phyloP scores from a whole-genome alignment of 192 early-diverging fungal genomes.

The Backusella tarrabulga region DNA sequence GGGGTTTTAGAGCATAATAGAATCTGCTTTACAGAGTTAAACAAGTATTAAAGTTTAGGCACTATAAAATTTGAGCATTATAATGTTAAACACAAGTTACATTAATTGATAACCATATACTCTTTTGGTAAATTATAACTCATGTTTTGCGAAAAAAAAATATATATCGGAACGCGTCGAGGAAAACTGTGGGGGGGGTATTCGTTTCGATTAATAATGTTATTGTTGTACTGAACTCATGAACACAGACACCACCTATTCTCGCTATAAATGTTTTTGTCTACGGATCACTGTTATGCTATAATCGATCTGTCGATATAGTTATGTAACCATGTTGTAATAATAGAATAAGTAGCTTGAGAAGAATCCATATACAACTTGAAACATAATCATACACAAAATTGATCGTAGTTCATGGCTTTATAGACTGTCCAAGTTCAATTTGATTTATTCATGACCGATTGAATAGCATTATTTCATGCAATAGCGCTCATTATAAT shows the following conservation, averaged over 20 bases:
- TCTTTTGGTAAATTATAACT: background rate
- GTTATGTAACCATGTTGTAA: background rate
- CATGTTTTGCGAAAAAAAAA: background rate
- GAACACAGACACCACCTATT: background rate
- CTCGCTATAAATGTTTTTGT: background rate
- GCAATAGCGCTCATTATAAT: background rate
- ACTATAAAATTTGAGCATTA: background rate
- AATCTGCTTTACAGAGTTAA: background rate
- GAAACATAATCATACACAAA: background rate
- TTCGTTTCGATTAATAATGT: background rate
- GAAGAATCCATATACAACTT: background rate
- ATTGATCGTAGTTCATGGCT: background rate
- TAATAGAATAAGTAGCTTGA: background rate
- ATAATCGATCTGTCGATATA: background rate
- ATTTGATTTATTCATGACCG: background rate
- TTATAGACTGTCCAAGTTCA: background rate
- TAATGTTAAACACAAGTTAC: background rate
- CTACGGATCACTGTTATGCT: background rate
- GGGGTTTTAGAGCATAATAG: background rate
- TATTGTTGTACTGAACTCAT: background rate
- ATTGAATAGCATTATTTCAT: background rate
- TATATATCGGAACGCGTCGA: background rate
- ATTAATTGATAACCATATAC: background rate
- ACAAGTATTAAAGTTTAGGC: too few relatives aligned
- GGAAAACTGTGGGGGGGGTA: background rate